phyloP scores from a whole-genome alignment of 78 protist species.

The Dictyostelium brefeldianum region DNA sequence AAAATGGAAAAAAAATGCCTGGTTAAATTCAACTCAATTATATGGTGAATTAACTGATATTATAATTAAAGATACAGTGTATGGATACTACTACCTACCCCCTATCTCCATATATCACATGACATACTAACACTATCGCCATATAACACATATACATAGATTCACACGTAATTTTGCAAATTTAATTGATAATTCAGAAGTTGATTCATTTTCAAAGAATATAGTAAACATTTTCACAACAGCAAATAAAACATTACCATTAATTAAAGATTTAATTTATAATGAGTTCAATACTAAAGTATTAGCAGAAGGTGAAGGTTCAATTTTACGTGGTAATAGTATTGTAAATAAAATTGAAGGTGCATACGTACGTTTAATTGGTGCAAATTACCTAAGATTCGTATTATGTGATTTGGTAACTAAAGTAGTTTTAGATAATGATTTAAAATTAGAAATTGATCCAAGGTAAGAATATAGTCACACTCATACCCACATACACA shows the following conservation, averaged over 20 bases:
- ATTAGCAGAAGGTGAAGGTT: conserved; percentile 60
- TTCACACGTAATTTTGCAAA: conserved; percentile 71
- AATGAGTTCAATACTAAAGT: conserved; percentile 57
- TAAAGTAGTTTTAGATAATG: conserved; percentile 41
- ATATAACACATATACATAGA: too few relatives aligned
- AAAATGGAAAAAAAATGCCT: conserved; percentile 57
- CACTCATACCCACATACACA: not conserved
- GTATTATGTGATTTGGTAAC: conserved; percentile 79
- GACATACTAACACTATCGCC: too few relatives aligned
- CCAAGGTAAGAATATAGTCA: conserved; percentile 14
- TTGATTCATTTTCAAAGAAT: conserved; percentile 71
- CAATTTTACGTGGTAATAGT: conserved; percentile 75
- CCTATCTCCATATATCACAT: too few relatives aligned
- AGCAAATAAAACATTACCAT: conserved; percentile 73
- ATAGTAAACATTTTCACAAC: conserved; percentile 66
- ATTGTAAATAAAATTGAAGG: conserved; percentile 82
- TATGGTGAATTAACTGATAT: conserved; percentile 67
- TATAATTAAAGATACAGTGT: conserved; percentile 57
- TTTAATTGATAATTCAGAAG: conserved; percentile 74
- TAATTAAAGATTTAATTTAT: conserved; percentile 64
- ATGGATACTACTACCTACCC: too few relatives aligned
- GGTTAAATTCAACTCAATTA: conserved; percentile 46
- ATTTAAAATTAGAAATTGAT: conserved; percentile 69
- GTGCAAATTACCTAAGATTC: conserved; percentile 62
- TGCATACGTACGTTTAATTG: conserved; percentile 78